Evolutionary conservation across 2,329 filamentous ascomycete species (phyloP).

Genomic region (Colletotrichum cordylinicola): DNA sequence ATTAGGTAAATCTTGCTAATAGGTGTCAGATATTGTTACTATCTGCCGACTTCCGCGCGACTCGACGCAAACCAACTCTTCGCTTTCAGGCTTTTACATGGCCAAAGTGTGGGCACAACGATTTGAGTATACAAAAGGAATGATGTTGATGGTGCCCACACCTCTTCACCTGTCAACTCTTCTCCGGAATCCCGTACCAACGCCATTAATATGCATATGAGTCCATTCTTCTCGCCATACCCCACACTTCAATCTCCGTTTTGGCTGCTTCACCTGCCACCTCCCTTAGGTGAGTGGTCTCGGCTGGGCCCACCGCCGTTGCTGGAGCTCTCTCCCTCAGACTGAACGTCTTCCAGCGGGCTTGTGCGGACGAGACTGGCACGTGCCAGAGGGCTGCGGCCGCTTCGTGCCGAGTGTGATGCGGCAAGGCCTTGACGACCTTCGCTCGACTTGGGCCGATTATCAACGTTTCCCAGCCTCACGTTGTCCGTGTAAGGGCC

Average conservation of each 20-base stretch:
- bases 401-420: slow-evolving; percentile 27
- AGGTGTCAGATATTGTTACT: background rate
- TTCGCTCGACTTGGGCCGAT: slow-evolving; percentile 23
- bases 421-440: slow-evolving; percentile 25
- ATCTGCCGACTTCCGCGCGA: background rate
- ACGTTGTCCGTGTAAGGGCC: slow-evolving; percentile 20
- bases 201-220: background rate
- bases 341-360: slow-evolving; percentile 33
- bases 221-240: background rate
- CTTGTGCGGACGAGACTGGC: slow-evolving; percentile 36
- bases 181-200: background rate
- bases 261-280: background rate
- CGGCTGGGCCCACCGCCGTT: slow-evolving; percentile 5
- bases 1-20: slow-evolving; percentile 20
- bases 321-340: slow-evolving; percentile 30
- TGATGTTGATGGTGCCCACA: background rate
- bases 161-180: background rate
- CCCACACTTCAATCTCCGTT: background rate
- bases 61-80: background rate
- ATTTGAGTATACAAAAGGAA: slow-evolving; percentile 4
- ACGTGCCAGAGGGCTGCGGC: slow-evolving; percentile 44
- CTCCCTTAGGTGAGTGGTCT: slow-evolving; percentile 1
- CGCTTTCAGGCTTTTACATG: background rate
- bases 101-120: background rate
- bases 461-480: slow-evolving; percentile 29